These are phyloP conservation scores for Fistulifera pelliculosa DNA, from an alignment of 108 stramenopile species.

Conservation along the genomic window DNA sequence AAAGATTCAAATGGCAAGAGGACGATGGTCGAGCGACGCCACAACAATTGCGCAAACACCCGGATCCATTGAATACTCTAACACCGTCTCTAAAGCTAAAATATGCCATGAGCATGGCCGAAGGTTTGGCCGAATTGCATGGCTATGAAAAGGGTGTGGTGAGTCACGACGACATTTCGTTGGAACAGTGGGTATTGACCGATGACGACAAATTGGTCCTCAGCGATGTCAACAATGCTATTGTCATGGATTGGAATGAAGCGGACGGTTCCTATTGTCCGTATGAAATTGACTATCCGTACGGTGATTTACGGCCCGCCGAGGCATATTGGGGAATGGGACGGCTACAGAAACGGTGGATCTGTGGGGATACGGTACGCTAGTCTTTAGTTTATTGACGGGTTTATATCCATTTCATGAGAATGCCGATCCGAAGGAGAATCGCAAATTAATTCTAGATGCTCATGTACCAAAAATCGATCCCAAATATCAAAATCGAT, in stretches of 20 bases:
- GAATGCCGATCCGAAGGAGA: background rate
- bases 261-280: background rate
- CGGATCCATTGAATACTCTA: constrained; percentile 19
- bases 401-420: constrained; percentile 12
- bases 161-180: constrained; percentile 65
- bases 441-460: background rate
- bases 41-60: constrained; percentile 11
- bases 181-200: constrained; percentile 64
- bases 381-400: background rate
- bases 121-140: constrained; percentile 58
- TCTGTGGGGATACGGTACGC: background rate
- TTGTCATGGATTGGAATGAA: constrained; percentile 1
- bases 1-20: background rate
- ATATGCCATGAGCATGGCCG: constrained; percentile 61
- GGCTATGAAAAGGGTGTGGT: constrained; percentile 51
- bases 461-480: constrained; percentile 43
- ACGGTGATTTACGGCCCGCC: constrained; percentile 12
- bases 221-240: constrained; percentile 54
- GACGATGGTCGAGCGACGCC: constrained; percentile 6
- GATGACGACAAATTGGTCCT: constrained; percentile 51
- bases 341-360: background rate
- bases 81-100: constrained; percentile 34
- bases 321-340: constrained; percentile 47
- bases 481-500: constrained; percentile 35
- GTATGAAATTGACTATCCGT: background rate